Conservation (phyloP, 225 moss, liverwort and hornwort species). For the Marchantia polymorpha region DNA sequence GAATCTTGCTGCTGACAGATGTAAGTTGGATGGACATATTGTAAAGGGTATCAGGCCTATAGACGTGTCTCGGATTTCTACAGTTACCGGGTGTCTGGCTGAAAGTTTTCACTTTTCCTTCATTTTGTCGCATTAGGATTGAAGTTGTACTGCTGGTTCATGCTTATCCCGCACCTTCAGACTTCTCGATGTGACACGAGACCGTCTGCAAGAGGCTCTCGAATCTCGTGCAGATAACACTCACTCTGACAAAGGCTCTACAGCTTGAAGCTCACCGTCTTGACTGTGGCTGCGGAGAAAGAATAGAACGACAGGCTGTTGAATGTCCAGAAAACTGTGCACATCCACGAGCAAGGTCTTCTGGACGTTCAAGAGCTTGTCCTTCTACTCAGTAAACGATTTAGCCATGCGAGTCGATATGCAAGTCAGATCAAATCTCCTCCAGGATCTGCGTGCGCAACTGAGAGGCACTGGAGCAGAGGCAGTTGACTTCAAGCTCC, state of each 20-base stretch:
- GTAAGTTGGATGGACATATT: constrained; percentile 34
- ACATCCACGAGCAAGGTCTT: background rate
- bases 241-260: background rate
- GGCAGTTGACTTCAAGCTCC: background rate
- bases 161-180: background rate
- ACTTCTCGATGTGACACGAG: background rate
- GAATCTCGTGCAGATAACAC: background rate
- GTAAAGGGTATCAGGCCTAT: background rate
- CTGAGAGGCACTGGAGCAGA: background rate
- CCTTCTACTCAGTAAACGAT: background rate
- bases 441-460: no score
- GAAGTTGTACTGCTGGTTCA: background rate
- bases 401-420: background rate
- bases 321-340: constrained; percentile 9
- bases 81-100: background rate
- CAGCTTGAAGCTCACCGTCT: background rate
- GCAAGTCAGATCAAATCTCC: background rate
- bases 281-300: background rate
- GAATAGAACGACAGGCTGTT: constrained; percentile 9
- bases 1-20: constrained; percentile 40
- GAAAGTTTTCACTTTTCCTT: background rate
- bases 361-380: background rate
- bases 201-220: background rate
- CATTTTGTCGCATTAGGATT: background rate
- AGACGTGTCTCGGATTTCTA: background rate